These are phyloP conservation scores for Pichia sp. DNA, from an alignment of 1,139 yeast genomes.

Conservation along the genomic window DNA sequence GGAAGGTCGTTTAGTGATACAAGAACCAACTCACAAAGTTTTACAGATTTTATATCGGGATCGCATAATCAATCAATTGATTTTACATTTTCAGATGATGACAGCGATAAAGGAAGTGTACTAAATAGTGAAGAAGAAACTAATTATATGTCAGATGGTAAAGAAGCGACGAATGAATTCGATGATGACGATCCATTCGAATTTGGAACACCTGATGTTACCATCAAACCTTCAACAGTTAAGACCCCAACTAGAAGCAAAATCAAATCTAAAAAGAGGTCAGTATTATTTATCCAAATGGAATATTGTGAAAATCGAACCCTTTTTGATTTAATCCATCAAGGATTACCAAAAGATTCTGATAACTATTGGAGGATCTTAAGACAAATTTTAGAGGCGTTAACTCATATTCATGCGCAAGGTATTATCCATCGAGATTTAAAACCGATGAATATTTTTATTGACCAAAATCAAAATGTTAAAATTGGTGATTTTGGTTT, in stretches of 20 bases:
- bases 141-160: slow-evolving; percentile 21
- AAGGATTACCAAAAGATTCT: slow-evolving; percentile 65
- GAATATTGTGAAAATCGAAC: slow-evolving; percentile 97
- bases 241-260: background rate
- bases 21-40: slow-evolving; percentile 29
- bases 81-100: slow-evolving; percentile 44
- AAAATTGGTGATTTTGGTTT: slow-evolving; percentile 97
- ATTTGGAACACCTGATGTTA: slow-evolving; percentile 12
- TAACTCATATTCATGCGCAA: slow-evolving; percentile 84
- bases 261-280: slow-evolving; percentile 31
- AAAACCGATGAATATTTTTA: slow-evolving; percentile 93
- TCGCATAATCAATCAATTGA: slow-evolving; percentile 58
- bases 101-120: slow-evolving; percentile 26
- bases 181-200: slow-evolving; percentile 15
- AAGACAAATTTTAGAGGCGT: slow-evolving; percentile 84
- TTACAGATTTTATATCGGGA: slow-evolving; percentile 59
- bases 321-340: slow-evolving; percentile 68
- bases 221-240: slow-evolving; percentile 2
- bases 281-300: slow-evolving; percentile 84
- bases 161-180: slow-evolving; percentile 11
- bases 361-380: slow-evolving; percentile 87
- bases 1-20: slow-evolving; percentile 19
- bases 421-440: slow-evolving; percentile 95
- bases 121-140: slow-evolving; percentile 20
- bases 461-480: slow-evolving; percentile 80